These are phyloP conservation scores for Claviceps maximensis DNA, from an alignment of 2,329 filamentous ascomycete species.

Conservation along the genomic window DNA sequence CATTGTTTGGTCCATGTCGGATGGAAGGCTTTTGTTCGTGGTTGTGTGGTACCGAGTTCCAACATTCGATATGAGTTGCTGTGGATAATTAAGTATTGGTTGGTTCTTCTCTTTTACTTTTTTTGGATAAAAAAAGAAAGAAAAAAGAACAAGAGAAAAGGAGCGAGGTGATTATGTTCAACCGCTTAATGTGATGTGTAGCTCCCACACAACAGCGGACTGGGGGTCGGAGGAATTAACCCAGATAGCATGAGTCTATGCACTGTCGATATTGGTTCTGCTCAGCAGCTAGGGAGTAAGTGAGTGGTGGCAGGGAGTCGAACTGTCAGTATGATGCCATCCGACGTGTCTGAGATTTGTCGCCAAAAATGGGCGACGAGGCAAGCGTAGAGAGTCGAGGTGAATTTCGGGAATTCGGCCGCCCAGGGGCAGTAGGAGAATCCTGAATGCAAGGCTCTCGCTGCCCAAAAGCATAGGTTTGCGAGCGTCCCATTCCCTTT, in stretches of 20 bases:
- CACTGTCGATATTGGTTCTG: constrained; percentile 10
- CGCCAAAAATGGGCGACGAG: constrained; percentile 30
- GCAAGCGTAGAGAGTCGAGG: constrained; percentile 29
- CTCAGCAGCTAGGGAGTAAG: constrained; percentile 11
- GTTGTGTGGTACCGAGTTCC: background rate
- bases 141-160: too few species aligned
- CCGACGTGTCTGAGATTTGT: constrained; percentile 42
- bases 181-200: background rate
- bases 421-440: constrained; percentile 44
- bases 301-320: constrained; percentile 9
- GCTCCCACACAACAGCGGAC: constrained; percentile 1
- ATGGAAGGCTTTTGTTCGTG: background rate
- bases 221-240: background rate
- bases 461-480: constrained; percentile 91
- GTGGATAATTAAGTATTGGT: background rate
- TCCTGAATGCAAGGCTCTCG: constrained; percentile 42
- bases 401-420: constrained; percentile 26
- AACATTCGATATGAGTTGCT: background rate
- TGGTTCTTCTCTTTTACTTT: background rate
- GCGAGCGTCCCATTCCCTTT: constrained; percentile 71
- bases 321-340: constrained; percentile 48
- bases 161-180: background rate
- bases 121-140: too few species aligned
- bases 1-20: background rate
- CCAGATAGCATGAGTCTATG: constrained; percentile 12